phyloP scores from a whole-genome alignment of 192 early-diverging fungal species.

The Backusella sp. region DNA sequence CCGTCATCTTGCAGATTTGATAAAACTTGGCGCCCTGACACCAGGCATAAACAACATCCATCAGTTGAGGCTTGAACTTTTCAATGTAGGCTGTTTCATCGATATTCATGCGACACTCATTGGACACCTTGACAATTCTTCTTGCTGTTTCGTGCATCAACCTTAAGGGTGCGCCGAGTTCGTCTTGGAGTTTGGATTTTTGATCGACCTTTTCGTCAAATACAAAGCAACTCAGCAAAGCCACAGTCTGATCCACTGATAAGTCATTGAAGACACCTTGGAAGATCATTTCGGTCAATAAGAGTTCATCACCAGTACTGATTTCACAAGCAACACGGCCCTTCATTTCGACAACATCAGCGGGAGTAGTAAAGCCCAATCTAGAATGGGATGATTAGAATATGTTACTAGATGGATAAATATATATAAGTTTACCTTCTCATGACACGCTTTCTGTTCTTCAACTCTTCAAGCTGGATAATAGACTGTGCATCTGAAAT shows the following conservation, averaged over 20 bases:
- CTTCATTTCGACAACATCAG: slow-evolving; percentile 94
- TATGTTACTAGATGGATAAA: not conserved
- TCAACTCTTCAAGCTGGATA: slow-evolving; percentile 91
- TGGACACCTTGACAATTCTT: slow-evolving; percentile 80
- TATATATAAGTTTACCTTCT: slow-evolving; percentile 49
- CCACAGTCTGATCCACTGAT: slow-evolving; percentile 79
- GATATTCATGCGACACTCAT: slow-evolving; percentile 84
- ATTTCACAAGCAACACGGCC: slow-evolving; percentile 98
- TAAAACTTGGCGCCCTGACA: slow-evolving; percentile 87
- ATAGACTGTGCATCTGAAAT: slow-evolving; percentile 78
- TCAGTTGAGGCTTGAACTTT: slow-evolving; percentile 82
- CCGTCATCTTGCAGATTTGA: slow-evolving; percentile 94
- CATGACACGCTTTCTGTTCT: slow-evolving; percentile 86
- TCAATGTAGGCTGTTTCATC: slow-evolving; percentile 89
- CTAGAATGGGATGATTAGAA: not conserved
- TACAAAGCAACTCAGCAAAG: slow-evolving; percentile 89
- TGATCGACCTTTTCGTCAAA: slow-evolving; percentile 76
- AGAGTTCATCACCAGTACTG: slow-evolving; percentile 87
- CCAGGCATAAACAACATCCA: slow-evolving; percentile 96
- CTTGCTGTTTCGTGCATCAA: slow-evolving; percentile 84
- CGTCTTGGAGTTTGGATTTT: slow-evolving; percentile 60
- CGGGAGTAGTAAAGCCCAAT: slow-evolving; percentile 79
- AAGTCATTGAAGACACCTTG: slow-evolving; percentile 95
- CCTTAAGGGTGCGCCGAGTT: slow-evolving; percentile 73
- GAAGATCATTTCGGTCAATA: slow-evolving; percentile 97